Evolutionary conservation across 2,329 filamentous ascomycete genomes (phyloP).

Genomic region (Xylaria arbuscula): DNA sequence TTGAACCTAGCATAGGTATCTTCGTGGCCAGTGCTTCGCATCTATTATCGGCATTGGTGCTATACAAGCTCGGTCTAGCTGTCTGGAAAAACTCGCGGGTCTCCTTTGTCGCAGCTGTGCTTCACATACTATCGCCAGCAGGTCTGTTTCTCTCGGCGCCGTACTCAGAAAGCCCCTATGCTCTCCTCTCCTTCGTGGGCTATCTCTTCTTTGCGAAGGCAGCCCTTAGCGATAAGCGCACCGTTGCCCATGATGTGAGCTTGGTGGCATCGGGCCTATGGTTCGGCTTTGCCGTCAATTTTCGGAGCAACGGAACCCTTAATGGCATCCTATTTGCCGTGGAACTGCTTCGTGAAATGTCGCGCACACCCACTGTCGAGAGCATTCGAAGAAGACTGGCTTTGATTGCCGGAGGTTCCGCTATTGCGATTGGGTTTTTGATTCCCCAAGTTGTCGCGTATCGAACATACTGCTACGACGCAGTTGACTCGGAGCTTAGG

Average conservation of each 20-base stretch:
- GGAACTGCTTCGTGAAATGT: constrained; percentile 56
- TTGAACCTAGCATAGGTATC: constrained; percentile 68
- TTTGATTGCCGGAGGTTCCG: constrained; percentile 73
- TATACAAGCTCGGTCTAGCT: constrained; percentile 73
- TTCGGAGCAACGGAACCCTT: constrained; percentile 88
- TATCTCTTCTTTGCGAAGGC: constrained; percentile 74
- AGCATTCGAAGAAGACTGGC: constrained; percentile 65
- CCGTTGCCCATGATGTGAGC: constrained; percentile 57
- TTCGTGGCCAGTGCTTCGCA: constrained; percentile 79
- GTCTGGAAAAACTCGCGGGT: constrained; percentile 65
- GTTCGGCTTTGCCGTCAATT: constrained; percentile 78
- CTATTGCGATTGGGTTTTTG: constrained; percentile 74
- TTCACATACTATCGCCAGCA: constrained; percentile 88
- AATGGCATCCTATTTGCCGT: constrained; percentile 80
- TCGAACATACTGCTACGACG: constrained; percentile 69
- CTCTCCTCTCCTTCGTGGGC: constrained; percentile 79
- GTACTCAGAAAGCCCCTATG: constrained; percentile 83
- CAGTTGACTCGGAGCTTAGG: constrained; percentile 55
- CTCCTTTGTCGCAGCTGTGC: constrained; percentile 73
- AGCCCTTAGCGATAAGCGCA: constrained; percentile 49
- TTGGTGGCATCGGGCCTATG: constrained; percentile 71
- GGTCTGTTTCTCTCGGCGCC: constrained; percentile 91
- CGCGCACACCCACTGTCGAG: constrained; percentile 49
- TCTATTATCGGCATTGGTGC: constrained; percentile 75
- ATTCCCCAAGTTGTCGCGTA: constrained; percentile 83